Evolutionary conservation across 371 early-diverging fungal genomes (phyloP), one percentile per base, ranked within the genome.

Genomic region (Thermomucor indicae-seudaticae): DNA sequence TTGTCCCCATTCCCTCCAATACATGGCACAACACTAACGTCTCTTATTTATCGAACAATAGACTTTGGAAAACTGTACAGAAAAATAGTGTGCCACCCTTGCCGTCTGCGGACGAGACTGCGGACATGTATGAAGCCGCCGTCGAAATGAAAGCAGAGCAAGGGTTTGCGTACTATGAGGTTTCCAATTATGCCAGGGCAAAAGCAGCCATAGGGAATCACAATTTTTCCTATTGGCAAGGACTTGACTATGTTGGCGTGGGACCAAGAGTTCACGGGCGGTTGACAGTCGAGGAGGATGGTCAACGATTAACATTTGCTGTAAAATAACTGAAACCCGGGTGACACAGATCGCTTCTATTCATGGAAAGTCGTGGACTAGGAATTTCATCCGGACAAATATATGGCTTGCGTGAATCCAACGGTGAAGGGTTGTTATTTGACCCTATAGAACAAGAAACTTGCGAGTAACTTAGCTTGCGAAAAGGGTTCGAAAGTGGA

Each of bases 231-330:
- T 93, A 94, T 64, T 94, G 95, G 95, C 72, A 66, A 39, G 93
- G 94, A 3, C 57, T 78, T 40, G 89, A 90, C 51, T 94, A 86
- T 65, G 55, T 93, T 2, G 94, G 82, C 0, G 74, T 93, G 25
- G 93, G 92, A 0, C 93, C 93, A 2, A 91, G 93, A 10, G 90
- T 92, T 3, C 93, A 93, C 58, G 92, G 93, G 2, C 72, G 91
- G 12, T 43, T 87, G 38, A 70, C 65, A 3, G 70, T 75, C 17
- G 55, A 56, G 10, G 48, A 41, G 1, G 64, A 49, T n/a, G 51
- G 68, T 3, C 43, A 53, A 32, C 60, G 80, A 1, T 40, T 61
- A 22, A 83, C 89, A 0, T 83, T 79, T 60, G 81, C 84, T 16
- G 83, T 85, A 59, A 51, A 67, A 31, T 47, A 19, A 37, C 19